Conservation (phyloP, 345 rosid species). For the Aegle marmelos region DNA sequence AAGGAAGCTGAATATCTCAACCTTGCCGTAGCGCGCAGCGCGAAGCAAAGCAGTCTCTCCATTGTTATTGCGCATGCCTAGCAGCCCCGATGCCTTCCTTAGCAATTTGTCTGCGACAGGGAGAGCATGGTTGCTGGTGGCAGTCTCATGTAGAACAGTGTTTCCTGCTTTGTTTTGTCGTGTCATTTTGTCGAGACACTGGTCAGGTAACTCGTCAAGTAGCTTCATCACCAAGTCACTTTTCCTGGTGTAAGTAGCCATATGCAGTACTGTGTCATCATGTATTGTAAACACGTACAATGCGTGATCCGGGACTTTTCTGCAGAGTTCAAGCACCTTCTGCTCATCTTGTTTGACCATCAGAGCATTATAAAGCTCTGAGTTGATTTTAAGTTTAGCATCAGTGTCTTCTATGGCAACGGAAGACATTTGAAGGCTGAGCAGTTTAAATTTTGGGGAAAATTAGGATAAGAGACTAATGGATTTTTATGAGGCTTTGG, state of each 20-base stretch:
- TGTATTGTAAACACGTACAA: neutral
- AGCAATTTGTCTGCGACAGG: neutral
- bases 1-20: neutral
- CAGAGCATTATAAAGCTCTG: neutral
- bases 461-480: neutral
- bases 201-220: slow-evolving; percentile 9
- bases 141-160: slow-evolving; percentile 26
- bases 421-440: neutral
- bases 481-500: neutral
- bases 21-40: slow-evolving; percentile 12
- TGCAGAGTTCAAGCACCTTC: slow-evolving; percentile 7
- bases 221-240: neutral
- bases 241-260: neutral
- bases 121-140: slow-evolving; percentile 9
- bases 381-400: neutral
- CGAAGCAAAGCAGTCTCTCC: slow-evolving; percentile 11
- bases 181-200: slow-evolving; percentile 6
- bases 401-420: neutral
- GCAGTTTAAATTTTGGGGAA: neutral
- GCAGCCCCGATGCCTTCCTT: slow-evolving; percentile 9
- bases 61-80: slow-evolving; percentile 13
- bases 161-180: slow-evolving; percentile 12
- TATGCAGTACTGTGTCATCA: slow-evolving; percentile 8
- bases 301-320: slow-evolving; percentile 9
- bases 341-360: slow-evolving; percentile 5